phyloP scores from a whole-genome alignment of 352 stramenopile species.

The Phytophthora boehmeriae region DNA sequence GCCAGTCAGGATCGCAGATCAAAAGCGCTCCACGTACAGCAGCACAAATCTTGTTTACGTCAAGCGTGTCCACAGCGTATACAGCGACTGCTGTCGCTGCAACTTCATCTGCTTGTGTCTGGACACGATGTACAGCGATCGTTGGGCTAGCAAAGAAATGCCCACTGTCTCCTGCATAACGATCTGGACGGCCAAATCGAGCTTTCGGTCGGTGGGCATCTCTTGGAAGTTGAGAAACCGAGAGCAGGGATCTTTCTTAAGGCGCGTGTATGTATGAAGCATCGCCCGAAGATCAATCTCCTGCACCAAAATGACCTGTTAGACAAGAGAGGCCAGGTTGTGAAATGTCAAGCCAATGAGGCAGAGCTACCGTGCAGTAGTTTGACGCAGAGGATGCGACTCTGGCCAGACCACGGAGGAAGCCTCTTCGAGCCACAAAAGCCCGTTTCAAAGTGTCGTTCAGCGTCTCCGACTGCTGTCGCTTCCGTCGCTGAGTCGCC shows the following conservation, averaged over 20 bases:
- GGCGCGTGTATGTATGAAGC: conserved; percentile 48
- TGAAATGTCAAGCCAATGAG: too few species aligned
- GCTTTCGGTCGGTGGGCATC: conserved; percentile 36
- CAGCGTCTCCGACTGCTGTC: conserved; percentile 41
- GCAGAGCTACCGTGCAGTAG: not conserved
- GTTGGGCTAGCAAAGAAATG: conserved; percentile 3
- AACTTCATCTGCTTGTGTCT: conserved; percentile 7
- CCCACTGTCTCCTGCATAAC: not conserved
- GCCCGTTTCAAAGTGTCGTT: conserved; percentile 45
- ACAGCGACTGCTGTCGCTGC: conserved; percentile 2
- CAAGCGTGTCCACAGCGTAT: conserved; percentile 11
- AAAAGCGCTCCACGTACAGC: conserved; percentile 4
- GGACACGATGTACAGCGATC: not conserved
- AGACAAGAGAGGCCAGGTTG: too few species aligned
- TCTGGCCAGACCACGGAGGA: conserved; percentile 28
- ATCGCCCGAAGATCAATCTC: conserved; percentile 49
- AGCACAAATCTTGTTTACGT: conserved; percentile 16
- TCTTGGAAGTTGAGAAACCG: conserved; percentile 39
- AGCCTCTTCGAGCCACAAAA: conserved; percentile 45
- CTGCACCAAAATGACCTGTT: not conserved
- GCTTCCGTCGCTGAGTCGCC: conserved; percentile 45
- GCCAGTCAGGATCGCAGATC: conserved; percentile 3
- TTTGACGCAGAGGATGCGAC: not conserved
- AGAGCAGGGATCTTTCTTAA: conserved; percentile 33
- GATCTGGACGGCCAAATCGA: conserved; percentile 48